These are phyloP conservation scores for Aspergillus viridinutans DNA, from an alignment of 2,329 filamentous ascomycete species.

Conservation along the genomic window DNA sequence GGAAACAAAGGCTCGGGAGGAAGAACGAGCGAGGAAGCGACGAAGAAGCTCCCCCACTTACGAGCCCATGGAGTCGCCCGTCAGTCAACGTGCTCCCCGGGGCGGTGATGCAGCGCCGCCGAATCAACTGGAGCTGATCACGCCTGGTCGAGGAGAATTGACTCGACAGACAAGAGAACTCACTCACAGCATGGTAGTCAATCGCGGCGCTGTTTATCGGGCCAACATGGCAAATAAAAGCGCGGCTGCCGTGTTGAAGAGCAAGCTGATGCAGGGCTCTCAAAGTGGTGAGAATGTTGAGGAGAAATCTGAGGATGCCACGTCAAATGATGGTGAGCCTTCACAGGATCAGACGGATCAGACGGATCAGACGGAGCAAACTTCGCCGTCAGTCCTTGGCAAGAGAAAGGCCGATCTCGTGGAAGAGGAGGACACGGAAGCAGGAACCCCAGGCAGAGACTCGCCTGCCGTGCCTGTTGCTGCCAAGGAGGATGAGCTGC, in stretches of 20 bases:
- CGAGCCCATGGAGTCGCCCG: slow-evolving; percentile 30
- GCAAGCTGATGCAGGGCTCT: slow-evolving; percentile 59
- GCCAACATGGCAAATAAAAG: slow-evolving; percentile 87
- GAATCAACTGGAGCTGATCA: slow-evolving; percentile 53
- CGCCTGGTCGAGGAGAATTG: slow-evolving; percentile 52
- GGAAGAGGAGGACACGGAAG: slow-evolving; percentile 54
- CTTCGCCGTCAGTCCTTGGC: slow-evolving; percentile 32
- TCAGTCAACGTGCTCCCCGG: slow-evolving; percentile 20
- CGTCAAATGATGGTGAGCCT: slow-evolving; percentile 21
- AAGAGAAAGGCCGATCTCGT: slow-evolving; percentile 66
- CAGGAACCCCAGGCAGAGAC: slow-evolving; percentile 56
- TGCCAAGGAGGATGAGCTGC: slow-evolving; percentile 56
- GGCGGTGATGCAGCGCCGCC: slow-evolving; percentile 36
- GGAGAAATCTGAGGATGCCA: slow-evolving; percentile 23
- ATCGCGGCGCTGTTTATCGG: slow-evolving; percentile 61
- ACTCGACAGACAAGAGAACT: slow-evolving; percentile 57
- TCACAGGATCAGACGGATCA: slow-evolving; percentile 23
- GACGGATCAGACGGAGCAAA: slow-evolving; percentile 24
- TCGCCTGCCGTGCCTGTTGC: slow-evolving; percentile 51
- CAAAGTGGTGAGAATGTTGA: slow-evolving; percentile 13
- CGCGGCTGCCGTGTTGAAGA: slow-evolving; percentile 82
- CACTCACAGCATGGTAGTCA: slow-evolving; percentile 85
- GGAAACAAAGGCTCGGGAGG: slow-evolving; percentile 56
- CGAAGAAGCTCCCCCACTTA: slow-evolving; percentile 45
- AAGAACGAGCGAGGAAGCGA: slow-evolving; percentile 39